phyloP scores from a whole-genome alignment of 768 basidiomycete species.

The Suillus bovinus region DNA sequence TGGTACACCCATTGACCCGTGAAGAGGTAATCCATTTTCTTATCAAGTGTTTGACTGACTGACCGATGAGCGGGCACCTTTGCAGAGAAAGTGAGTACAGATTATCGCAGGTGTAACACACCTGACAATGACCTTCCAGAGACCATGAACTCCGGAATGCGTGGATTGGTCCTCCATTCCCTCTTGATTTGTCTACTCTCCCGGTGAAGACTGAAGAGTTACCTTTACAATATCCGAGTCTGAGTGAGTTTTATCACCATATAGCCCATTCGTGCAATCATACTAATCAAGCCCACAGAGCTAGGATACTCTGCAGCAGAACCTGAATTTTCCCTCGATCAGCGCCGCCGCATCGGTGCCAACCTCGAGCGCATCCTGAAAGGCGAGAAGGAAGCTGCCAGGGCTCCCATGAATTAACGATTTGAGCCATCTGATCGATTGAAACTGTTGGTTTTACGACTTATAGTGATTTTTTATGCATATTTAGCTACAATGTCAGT shows the following conservation, averaged over 20 bases:
- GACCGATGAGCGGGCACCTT: constrained; percentile 7
- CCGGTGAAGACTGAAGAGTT: constrained; percentile 51
- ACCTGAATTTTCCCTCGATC: constrained; percentile 54
- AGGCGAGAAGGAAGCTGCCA: constrained; percentile 68
- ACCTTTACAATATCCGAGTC: constrained; percentile 68
- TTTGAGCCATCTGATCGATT: not conserved
- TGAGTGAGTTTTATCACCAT: constrained; percentile 46
- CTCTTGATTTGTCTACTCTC: constrained; percentile 60
- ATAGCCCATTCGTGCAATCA: constrained; percentile 15
- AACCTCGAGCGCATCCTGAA: constrained; percentile 59
- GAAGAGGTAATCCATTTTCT: constrained; percentile 49
- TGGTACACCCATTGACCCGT: constrained; percentile 73
- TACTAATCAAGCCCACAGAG: constrained; percentile 37
- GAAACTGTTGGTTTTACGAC: not conserved
- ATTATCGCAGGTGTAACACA: not conserved
- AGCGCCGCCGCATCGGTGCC: constrained; percentile 59
- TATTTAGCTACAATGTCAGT: not conserved
- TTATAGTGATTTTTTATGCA: not conserved
- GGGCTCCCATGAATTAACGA: constrained; percentile 45
- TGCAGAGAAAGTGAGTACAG: constrained; percentile 50
- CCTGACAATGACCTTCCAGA: constrained; percentile 32
- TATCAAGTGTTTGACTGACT: not conserved
- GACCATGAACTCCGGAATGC: constrained; percentile 72
- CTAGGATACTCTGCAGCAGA: constrained; percentile 65
- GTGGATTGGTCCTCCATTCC: constrained; percentile 74